Evolutionary conservation across 371 early-diverging fungal genomes (phyloP), one percentile per base, ranked within the genome.

Genomic region (Mortierella sp.): DNA sequence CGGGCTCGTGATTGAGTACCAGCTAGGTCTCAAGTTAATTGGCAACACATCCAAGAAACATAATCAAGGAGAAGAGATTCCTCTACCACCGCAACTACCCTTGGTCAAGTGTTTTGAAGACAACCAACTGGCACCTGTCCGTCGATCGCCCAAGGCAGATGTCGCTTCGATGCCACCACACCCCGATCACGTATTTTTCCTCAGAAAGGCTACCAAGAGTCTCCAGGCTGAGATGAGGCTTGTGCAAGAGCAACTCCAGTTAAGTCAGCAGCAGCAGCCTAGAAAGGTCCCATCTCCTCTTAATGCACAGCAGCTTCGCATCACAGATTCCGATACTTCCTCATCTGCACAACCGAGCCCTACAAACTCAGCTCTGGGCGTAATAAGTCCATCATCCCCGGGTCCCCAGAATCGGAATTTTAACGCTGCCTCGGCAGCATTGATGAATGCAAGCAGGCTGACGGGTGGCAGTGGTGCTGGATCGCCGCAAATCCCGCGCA

Each of bases 151-250:
- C 33, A 81, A 81, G 40, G 82, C 82, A 2, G 82, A 81, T 67
- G 82, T 76, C 6, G 82, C 82, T 45, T 81, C 82, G 3, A 81
- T 81, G 82, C 82, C 82, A 3, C 45, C 63, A 7, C 65, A 72
- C 13, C 82, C 82, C 0, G 82, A 76, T 15, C 48, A 81, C 53
- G 47, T 69, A 2, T 81, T 81, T 53, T 81, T 76, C 72, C 59
- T 81, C n/a, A 65, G 82, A 40, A 81, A 81, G 64, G 68, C 82
- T 5, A 33, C 82, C 58, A 81, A 81, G 67, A 76, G 76, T 69
- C 67, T 81, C 16, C 82, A 81, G 24, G 82, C 82, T 1, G 82
- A 81, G 63, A 79, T 79, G 80, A 43, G 70, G n/a, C 53, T 70
- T 55, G 71, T 79, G 4, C 80, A 79, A 59, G 82, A 81, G 45